Percentiles rank a stretch among this genome's conserved stretches.
Evolutionary conservation across 495 filamentous ascomycete genomes (phyloP).

Genomic region (Talaromyces ruber): DNA sequence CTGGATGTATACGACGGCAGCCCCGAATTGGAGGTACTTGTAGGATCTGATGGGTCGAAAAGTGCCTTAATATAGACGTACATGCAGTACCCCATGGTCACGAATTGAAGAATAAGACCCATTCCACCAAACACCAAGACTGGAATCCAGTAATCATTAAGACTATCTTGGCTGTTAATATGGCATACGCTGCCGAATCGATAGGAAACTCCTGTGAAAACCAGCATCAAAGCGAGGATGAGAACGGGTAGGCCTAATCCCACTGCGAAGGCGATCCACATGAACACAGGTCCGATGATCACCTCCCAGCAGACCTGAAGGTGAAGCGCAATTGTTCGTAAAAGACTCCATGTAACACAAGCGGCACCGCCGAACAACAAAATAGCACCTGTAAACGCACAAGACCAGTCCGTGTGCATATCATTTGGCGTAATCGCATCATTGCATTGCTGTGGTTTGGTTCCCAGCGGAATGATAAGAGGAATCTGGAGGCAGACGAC

Average conservation of each 20-base stretch:
- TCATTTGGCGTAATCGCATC: conserved; percentile 89
- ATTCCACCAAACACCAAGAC: conserved; percentile 69
- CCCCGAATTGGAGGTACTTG: conserved; percentile 60
- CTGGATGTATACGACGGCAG: conserved; percentile 74
- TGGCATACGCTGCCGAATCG: conserved; percentile 87
- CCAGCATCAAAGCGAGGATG: conserved; percentile 62
- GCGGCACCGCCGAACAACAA: conserved; percentile 78
- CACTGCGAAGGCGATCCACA: conserved; percentile 69
- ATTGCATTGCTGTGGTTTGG: conserved; percentile 73
- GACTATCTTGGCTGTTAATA: conserved; percentile 75
- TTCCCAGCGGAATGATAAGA: conserved; percentile 84
- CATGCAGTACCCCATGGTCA: conserved; percentile 87
- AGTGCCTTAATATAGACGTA: conserved; percentile 84
- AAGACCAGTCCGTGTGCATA: conserved; percentile 73
- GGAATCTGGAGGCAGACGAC: conserved; percentile 75
- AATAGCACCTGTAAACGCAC: conserved; percentile 82
- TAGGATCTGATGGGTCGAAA: conserved; percentile 55
- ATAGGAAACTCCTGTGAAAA: conserved; percentile 87
- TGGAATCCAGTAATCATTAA: conserved; percentile 86
- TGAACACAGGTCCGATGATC: conserved; percentile 79
- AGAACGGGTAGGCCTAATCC: conserved; percentile 79
- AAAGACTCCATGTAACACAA: conserved; percentile 80
- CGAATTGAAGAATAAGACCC: conserved; percentile 72
- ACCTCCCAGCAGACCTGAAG: conserved; percentile 98
- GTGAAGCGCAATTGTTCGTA: conserved; percentile 85